Evolutionary conservation across 176 grass and related monocot species (phyloP), one percentile per base, ranked within the genome.

Genomic region (Ensete ventricosum): DNA sequence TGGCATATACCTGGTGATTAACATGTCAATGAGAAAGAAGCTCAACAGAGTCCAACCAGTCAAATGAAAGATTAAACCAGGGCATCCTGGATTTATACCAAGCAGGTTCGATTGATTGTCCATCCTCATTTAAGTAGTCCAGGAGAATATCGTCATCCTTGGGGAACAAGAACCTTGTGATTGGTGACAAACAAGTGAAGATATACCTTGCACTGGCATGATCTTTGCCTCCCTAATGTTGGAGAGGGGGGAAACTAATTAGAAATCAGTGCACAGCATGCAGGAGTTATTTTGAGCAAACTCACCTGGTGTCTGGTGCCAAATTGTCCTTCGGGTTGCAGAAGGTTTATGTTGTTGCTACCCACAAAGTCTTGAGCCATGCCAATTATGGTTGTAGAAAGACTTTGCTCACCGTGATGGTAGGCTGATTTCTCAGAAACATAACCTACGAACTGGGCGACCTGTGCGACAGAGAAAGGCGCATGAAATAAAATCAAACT

Each of bases 291-390:
- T 12, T 72, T 22, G 1, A 24, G 19, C 19, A 67, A 67, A 67
- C 22, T 79, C 79, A 87, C 78, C 82, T 82, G 78, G 59, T 80
- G 55, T 71, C 94, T 84, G 63, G 90, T 98, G 9, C 90, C 94
- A 14, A 98, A 98, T 75, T 98, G 94, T 13, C 94, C 94, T 62
- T 65, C 58, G 55, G 90, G 90, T 25, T 58, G 70, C 71, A 98
- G 66, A 8, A 98, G 86, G 54, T 87, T 89, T 24, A 98, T 86
- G 22, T 98, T 94, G 80, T 98, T 98, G 82, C 86, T 91, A 29
- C 95, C 90, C 29, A 94, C 95, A 79, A 94, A 98, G 71, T 82
- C 77, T 87, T 98, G 95, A 59, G 95, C 95, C 95, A 98, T 98
- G 72, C 88, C 90, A 81, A 93, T 14, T 29, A 93, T 93, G 11